These are phyloP conservation scores for Dryadomyces quercivorus DNA, from an alignment of 2,329 filamentous ascomycete genomes.

Conservation along the genomic window DNA sequence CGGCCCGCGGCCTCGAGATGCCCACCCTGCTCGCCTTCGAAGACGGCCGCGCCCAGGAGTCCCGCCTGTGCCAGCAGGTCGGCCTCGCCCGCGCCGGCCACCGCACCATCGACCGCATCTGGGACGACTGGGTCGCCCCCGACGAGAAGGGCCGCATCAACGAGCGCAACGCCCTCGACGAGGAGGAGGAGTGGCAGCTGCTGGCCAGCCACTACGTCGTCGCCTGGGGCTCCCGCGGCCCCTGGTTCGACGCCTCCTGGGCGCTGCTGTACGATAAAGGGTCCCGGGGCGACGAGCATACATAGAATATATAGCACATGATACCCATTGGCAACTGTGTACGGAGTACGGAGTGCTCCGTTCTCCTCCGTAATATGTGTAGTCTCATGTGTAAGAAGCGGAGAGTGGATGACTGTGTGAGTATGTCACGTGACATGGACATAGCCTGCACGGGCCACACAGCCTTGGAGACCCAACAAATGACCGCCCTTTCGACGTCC, in stretches of 20 bases:
- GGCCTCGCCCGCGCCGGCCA: conserved; percentile 45
- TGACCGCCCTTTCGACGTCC: not conserved
- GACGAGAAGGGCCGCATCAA: conserved; percentile 72
- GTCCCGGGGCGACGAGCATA: too few species aligned
- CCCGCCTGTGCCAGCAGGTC: conserved; percentile 45
- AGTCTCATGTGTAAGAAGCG: too few species aligned
- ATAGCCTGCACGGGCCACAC: not conserved
- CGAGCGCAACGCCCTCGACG: conserved; percentile 74
- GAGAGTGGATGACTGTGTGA: not conserved
- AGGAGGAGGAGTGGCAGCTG: conserved; percentile 87
- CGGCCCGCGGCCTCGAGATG: conserved; percentile 67
- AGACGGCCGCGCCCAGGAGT: conserved; percentile 53
- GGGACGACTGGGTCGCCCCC: conserved; percentile 58
- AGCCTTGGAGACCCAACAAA: not conserved
- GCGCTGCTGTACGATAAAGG: conserved; percentile 16
- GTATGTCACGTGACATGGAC: not conserved
- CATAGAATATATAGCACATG: not conserved
- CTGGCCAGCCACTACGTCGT: conserved; percentile 83
- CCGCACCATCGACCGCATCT: conserved; percentile 46
- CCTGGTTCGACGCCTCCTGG: conserved; percentile 18
- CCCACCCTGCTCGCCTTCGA: conserved; percentile 69
- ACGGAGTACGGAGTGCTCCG: not conserved
- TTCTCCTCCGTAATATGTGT: too few species aligned
- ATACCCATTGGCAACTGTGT: not conserved
- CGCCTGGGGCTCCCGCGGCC: conserved; percentile 70